Conservation (phyloP, 2,329 filamentous ascomycete genomes). For the Botrytis cinerea region DNA sequence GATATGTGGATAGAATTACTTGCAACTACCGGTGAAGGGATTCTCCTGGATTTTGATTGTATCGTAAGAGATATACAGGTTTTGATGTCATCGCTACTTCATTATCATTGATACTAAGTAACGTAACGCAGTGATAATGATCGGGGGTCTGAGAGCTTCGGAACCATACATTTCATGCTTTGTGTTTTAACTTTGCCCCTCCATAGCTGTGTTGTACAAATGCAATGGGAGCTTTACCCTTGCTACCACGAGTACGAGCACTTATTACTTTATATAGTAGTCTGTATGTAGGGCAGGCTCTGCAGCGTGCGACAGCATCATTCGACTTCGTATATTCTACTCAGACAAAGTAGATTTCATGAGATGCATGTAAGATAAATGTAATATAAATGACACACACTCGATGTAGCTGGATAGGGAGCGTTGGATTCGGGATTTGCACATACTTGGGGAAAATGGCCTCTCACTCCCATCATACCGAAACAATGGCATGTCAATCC, state of each 20-base stretch:
- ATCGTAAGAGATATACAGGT: background rate
- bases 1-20: background rate
- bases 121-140: background rate
- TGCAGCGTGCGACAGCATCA: background rate
- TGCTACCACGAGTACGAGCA: background rate
- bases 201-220: constrained; percentile 21
- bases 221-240: background rate
- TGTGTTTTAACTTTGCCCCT: constrained; percentile 9
- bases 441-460: background rate
- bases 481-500: background rate
- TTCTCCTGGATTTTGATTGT: background rate
- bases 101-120: background rate
- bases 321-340: background rate
- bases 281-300: background rate
- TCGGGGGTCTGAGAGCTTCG: constrained; percentile 4
- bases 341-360: background rate
- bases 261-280: background rate
- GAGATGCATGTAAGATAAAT: background rate
- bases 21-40: background rate
- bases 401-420: background rate
- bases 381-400: background rate
- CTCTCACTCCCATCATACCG: background rate
- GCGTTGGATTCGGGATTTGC: background rate
- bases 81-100: background rate
- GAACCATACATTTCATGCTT: background rate